These are phyloP conservation scores for Glycine soja DNA, from an alignment of 306 rosid genomes.

Conservation along the genomic window DNA sequence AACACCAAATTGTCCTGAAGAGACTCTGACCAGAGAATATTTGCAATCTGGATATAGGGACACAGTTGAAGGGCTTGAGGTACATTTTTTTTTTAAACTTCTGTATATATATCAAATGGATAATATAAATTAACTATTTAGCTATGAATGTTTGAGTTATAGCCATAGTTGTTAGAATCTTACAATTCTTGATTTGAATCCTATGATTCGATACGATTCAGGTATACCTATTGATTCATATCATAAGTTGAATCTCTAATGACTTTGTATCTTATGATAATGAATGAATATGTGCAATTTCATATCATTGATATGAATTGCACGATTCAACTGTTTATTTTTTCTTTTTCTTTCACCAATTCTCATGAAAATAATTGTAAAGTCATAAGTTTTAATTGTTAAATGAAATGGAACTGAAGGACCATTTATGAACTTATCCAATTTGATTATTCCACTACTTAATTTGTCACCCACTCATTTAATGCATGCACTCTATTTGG, in stretches of 20 bases:
- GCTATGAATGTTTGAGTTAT: neutral
- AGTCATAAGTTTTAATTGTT: neutral
- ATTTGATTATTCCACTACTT: neutral
- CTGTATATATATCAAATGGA: constrained; percentile 31
- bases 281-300: neutral
- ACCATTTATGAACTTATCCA: neutral
- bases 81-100: constrained; percentile 35
- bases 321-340: neutral
- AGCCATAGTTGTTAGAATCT: neutral
- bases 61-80: constrained; percentile 95
- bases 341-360: neutral
- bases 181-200: neutral
- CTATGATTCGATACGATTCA: neutral
- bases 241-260: neutral
- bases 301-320: too few relatives aligned
- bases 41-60: constrained; percentile 82
- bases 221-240: neutral
- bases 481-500: neutral
- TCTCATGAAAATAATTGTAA: neutral
- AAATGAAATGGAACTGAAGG: neutral
- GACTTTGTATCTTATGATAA: neutral
- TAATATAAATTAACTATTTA: constrained; percentile 13
- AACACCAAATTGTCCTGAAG: constrained; percentile 86
- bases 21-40: constrained; percentile 87
- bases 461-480: neutral